Base-by-base conservation (phyloP, 2,329 filamentous ascomycete genomes). In the Graphiopsis chlorocephala region DNA sequence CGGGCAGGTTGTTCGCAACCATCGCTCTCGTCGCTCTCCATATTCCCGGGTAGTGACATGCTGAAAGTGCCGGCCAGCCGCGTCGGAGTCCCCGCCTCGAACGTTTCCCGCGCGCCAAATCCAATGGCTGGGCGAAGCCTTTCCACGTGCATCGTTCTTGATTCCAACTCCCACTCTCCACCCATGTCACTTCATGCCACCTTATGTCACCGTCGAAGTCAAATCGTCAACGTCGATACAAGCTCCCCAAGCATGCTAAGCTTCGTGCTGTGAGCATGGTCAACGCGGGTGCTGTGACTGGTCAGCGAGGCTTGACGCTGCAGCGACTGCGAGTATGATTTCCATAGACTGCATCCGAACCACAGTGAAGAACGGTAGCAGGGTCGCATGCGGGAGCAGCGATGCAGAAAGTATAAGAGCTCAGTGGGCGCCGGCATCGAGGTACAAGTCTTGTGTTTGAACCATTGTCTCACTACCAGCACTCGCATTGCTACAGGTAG, bases 61-160 rank as follows among this genome's bases (percentile, higher is more conserved):
- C n/a, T 53, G 50, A 28, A 28, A n/a, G 50, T 48, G 56, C 56
- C 56, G 56, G 45, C 33, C 25, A 47, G 11, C 35, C 25, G 35
- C 56, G 17, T 45, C 17, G 45, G 23, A 42, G 17, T 47, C 26
- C 56, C 38, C 31, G 14, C 38, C 28, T 6, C 8, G 53, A 23
- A 20, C 25, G 29, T 31, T 48, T 53, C 29, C 20, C 17, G 28
- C 47, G 38, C 45, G 45, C 14, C 14, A 35, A 61, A 42, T 33
- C 59, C 59, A 61, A 61, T 61, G 59, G 47, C 59, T 61, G 59
- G 26, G 38, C 35, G 28, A 26, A 45, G 57, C 47, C 28, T 29
- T 53, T 25, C 59, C 28, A 52, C 59, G 47, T 48, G 59, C 33
- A n/a, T 20, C n/a, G 20, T 20, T 53, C 25, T 53, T 31, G 26